phyloP scores from a whole-genome alignment of 140 eudicot species.

The Flaveria floridana region DNA sequence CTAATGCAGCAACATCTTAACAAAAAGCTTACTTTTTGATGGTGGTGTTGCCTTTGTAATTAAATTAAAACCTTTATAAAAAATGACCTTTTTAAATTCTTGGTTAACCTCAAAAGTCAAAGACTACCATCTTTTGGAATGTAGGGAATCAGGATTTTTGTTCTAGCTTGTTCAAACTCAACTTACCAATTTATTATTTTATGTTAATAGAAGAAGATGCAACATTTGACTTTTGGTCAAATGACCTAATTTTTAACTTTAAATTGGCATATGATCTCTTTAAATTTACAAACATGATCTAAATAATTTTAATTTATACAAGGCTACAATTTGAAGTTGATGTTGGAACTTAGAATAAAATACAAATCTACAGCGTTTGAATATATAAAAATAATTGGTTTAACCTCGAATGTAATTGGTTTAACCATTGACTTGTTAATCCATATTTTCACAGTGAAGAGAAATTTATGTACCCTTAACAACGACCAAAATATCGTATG shows the following conservation, averaged over 20 bases:
- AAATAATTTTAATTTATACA: background rate
- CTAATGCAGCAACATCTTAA: background rate
- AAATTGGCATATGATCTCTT: background rate
- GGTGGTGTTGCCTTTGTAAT: constrained; percentile 10
- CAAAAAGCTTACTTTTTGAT: background rate
- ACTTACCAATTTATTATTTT: background rate
- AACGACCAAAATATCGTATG: background rate
- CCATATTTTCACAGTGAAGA: background rate
- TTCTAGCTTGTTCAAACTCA: background rate
- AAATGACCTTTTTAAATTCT: background rate
- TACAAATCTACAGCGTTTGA: background rate
- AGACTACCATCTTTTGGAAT: background rate
- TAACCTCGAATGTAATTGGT: background rate
- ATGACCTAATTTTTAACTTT: constrained; percentile 14
- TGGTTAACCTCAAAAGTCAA: constrained; percentile 24
- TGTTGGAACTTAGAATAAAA: background rate
- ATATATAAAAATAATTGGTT: background rate
- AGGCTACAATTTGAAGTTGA: background rate
- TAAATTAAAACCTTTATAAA: background rate
- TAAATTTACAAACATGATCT: background rate
- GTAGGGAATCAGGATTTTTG: constrained; percentile 13
- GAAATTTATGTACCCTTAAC: background rate
- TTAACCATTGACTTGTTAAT: background rate
- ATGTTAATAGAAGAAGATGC: background rate
- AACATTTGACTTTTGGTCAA: constrained; percentile 8